Evolutionary conservation across 2,329 filamentous ascomycete genomes (phyloP), one percentile per base, ranked within the genome.

Genomic region (Sclerotinia minor): DNA sequence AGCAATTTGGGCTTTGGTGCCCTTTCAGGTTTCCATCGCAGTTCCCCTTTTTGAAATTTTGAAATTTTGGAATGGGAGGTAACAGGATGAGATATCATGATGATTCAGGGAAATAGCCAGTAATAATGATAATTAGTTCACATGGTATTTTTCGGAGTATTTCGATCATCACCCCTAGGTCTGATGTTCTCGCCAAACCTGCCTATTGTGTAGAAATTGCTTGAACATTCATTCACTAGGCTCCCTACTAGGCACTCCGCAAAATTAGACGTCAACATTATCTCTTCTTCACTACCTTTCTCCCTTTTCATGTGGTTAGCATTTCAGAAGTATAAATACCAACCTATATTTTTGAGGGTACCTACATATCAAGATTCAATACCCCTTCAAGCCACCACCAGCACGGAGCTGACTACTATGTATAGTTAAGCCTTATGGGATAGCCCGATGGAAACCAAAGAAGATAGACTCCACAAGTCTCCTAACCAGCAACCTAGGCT

Each of bases 1-100:
- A 60, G 64, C 64, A 26, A 52, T 66, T 60, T 61, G 64, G 64
- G 45, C 44, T 52, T 44, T 41, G 54, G 53, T 65, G 53, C 44
- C 58, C 24, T 59, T 47, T 11, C 24, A 24, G 19, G 38, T 47
- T 59, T 5, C 21, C 44, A 49, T 61, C 21, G 21, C 19, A 35
- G 35, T 49, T 49, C 44, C 58, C 24, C 58, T n/a, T 49, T 60
- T 60, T 13, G 9, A 35, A 35, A 9, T 9, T 35, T 35, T 24
- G 11, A 13, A 35, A 6, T 49, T 47, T 47, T 32, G 58, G 58
- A 15, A 32, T 61, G 44, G 58, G 17, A 44, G 53, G 29, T 21
- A n/a, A 55, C n/a, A n/a, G 11, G 53, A 35, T 55, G 29, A 55
- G 1, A 38, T 55, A 21, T n/a, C 19, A 58, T 58, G 55, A 44